A percentile compares a stretch with the other conserved stretches of the same genome.
Evolutionary conservation across 2,329 filamentous ascomycete genomes (phyloP).

Genomic region (Fusarium nelsonii): DNA sequence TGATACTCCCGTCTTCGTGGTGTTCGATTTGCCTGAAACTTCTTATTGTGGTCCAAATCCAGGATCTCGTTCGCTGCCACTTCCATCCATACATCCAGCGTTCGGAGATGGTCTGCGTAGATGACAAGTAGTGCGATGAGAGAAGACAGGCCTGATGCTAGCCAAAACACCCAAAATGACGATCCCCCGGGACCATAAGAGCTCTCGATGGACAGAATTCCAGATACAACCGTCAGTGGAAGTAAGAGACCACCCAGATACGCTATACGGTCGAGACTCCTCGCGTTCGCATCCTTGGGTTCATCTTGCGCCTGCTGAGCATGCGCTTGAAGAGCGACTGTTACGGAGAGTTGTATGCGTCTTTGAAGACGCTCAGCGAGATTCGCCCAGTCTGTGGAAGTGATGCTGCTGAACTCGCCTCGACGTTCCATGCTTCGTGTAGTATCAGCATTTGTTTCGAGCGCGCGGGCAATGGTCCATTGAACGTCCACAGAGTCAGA

Average conservation of each 20-base stretch:
- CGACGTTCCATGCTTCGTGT: conserved; percentile 39
- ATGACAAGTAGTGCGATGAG: conserved; percentile 58
- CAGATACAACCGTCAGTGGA: conserved; percentile 62
- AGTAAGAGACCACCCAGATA: conserved; percentile 64
- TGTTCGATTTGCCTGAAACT: conserved; percentile 37
- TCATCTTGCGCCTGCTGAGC: conserved; percentile 20
- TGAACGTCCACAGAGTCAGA: conserved; percentile 32
- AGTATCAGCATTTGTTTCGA: conserved; percentile 47
- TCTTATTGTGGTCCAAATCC: conserved; percentile 39
- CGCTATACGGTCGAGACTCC: conserved; percentile 60
- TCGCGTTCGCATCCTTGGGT: conserved; percentile 52
- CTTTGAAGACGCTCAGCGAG: conserved; percentile 44
- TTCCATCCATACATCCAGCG: conserved; percentile 61
- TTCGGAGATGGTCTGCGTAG: conserved; percentile 62
- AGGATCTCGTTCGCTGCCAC: conserved; percentile 49
- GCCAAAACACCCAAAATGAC: conserved; percentile 65
- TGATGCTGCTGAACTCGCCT: conserved; percentile 27
- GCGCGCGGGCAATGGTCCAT: conserved; percentile 38
- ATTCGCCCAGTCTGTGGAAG: conserved; percentile 39
- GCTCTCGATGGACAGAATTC: conserved; percentile 62
- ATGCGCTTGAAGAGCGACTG: conserved; percentile 16
- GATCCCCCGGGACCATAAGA: conserved; percentile 57
- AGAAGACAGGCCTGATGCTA: conserved; percentile 55
- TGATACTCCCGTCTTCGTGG: conserved; percentile 45
- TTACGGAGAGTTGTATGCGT: conserved; percentile 38